A percentile compares a stretch with the other conserved stretches of the same genome.
Evolutionary conservation across 352 stramenopile genomes (phyloP).

Genomic region (Pythium sukuiense): DNA sequence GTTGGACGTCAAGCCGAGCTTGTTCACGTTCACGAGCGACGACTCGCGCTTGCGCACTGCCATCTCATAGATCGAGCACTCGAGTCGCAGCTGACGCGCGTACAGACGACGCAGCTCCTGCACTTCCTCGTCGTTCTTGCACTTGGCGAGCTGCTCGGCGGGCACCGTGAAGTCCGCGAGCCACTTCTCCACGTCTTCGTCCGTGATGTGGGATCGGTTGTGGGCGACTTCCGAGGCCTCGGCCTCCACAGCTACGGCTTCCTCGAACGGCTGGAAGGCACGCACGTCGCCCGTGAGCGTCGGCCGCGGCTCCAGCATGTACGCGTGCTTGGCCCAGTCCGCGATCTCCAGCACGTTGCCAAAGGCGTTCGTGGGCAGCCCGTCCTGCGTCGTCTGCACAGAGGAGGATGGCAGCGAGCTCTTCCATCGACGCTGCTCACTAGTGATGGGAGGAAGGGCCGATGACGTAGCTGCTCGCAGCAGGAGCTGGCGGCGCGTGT

Average conservation of each 20-base stretch:
- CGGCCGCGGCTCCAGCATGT: constrained; percentile 47
- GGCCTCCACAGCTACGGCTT: constrained; percentile 23
- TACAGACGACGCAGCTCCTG: constrained; percentile 65
- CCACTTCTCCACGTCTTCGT: constrained; percentile 79
- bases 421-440: constrained; percentile 17
- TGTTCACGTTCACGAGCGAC: constrained; percentile 47
- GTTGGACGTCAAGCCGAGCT: constrained; percentile 45
- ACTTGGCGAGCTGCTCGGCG: constrained; percentile 46
- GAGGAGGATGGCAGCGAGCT: constrained; percentile 23
- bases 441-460: background rate
- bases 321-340: constrained; percentile 61
- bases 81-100: constrained; percentile 71
- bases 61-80: constrained; percentile 83
- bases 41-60: constrained; percentile 64
- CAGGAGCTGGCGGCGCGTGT: constrained; percentile 5
- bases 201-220: constrained; percentile 50
- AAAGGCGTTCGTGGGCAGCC: constrained; percentile 18
- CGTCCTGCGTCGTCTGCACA: background rate
- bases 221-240: constrained; percentile 14
- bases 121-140: constrained; percentile 43
- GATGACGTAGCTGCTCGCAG: background rate
- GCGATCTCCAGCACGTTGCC: constrained; percentile 40
- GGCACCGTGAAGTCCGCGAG: constrained; percentile 62
- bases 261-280: constrained; percentile 30
- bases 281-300: constrained; percentile 34